phyloP scores from a whole-genome alignment of 2,329 filamentous ascomycete genomes.

The Ophiostoma sp. region DNA sequence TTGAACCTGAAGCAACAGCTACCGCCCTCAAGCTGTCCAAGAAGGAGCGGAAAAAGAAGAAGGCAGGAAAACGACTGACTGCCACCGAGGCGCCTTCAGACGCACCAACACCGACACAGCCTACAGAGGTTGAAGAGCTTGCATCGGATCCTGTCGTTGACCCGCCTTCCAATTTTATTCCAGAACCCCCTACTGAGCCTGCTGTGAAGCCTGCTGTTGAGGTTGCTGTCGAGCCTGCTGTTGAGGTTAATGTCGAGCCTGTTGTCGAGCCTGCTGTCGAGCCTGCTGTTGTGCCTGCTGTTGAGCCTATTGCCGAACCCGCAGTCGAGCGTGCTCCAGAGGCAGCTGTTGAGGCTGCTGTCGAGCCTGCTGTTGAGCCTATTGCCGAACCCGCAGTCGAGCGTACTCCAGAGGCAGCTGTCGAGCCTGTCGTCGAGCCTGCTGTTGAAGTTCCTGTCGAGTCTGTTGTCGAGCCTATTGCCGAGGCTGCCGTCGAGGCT shows the following conservation, averaged over 20 bases:
- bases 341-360: background rate
- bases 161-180: background rate
- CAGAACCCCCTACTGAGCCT: background rate
- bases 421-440: background rate
- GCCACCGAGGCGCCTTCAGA: background rate
- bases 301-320: background rate
- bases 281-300: background rate
- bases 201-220: background rate
- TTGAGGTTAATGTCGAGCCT: background rate
- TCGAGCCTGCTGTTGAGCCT: background rate
- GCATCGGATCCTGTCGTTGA: background rate
- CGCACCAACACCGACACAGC: background rate
- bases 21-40: background rate
- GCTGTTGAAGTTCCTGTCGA: background rate
- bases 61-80: background rate
- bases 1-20: background rate
- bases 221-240: background rate
- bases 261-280: background rate
- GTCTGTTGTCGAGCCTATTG: background rate
- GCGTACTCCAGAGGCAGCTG: too few species aligned
- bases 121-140: background rate
- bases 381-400: too few species aligned
- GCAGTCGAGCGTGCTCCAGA: too few species aligned
- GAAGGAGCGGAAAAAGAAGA: conserved; percentile 5
- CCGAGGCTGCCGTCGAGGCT: background rate